Evolutionary conservation across 805 yeast genomes (phyloP).

Genomic region (Zygosaccharomyces bisporus): DNA sequence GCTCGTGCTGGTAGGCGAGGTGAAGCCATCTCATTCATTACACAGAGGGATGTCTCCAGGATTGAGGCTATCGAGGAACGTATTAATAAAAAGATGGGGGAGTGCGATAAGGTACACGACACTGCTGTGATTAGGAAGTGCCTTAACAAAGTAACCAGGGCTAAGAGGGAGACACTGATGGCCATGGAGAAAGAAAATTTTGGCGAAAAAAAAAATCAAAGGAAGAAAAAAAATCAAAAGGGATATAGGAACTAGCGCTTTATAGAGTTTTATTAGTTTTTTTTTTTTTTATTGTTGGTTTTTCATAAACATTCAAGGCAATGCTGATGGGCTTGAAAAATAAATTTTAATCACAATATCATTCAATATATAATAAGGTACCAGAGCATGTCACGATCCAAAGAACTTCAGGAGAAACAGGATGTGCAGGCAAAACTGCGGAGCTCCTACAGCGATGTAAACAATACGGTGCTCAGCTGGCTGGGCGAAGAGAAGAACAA

Average conservation of each 20-base stretch:
- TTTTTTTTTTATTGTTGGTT: background rate
- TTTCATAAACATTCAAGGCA: too few species aligned
- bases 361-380: background rate
- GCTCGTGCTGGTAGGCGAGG: conserved; percentile 96
- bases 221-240: conserved; percentile 38
- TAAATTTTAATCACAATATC: background rate
- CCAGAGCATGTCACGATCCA: conserved; percentile 31
- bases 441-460: conserved; percentile 22
- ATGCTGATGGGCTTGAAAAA: background rate
- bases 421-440: conserved; percentile 34
- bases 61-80: conserved; percentile 83
- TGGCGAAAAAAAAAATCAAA: conserved; percentile 64
- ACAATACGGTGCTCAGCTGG: conserved; percentile 31
- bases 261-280: conserved; percentile 1
- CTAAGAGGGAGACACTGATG: conserved; percentile 86
- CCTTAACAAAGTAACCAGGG: conserved; percentile 65
- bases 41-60: conserved; percentile 80
- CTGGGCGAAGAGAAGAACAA: conserved; percentile 12
- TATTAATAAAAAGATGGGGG: conserved; percentile 73
- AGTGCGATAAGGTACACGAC: conserved; percentile 68
- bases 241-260: conserved; percentile 15
- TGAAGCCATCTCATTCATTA: conserved; percentile 73
- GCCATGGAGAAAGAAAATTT: conserved; percentile 90
- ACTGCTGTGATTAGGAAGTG: conserved; percentile 70
- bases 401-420: conserved; percentile 35